Base-by-base conservation (phyloP, 2,329 filamentous ascomycete genomes). In the Fusarium tjaetaba region DNA sequence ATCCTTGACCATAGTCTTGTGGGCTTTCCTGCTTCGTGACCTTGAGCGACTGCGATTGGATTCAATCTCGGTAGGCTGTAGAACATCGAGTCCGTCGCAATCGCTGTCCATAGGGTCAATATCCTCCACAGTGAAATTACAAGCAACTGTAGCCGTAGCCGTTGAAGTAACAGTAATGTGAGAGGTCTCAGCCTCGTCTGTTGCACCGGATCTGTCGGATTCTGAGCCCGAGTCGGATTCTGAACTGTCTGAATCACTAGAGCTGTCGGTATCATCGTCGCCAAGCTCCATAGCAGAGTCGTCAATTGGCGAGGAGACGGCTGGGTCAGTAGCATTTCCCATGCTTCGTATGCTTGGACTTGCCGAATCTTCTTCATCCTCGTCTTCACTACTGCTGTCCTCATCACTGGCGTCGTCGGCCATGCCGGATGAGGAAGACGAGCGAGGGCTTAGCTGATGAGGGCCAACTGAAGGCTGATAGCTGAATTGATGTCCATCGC, bases 1-100 rank as follows among this genome's bases (percentile, higher is more conserved):
- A 41, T 85, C 82, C 36, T 81, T 81, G 77, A 87, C 82, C 76
- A 88, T 84, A 48, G 79, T 80, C 28, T 79, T 81, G 67, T 87
- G 84, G 16, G 86, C 77, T 30, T 85, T 80, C 57, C 73, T 80
- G 51, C 79, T 78, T 34, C 80, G 80, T n/a, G 83, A 84, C 46
- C 80, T 72, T 11, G 84, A 84, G 24, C 82, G 80, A 68, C 84
- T 85, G 28, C 81, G 81, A 52, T 83, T 82, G 20, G 85, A 85
- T 73, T 88, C 87, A 59, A 88, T 86, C 61, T 84, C 82, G 18
- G 82, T 81, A 0, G 87, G 87, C 15, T 78, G 81, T 30, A 88
- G 76, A 32, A 86, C 80, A 38, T 82, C 82, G 30, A 83, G 77
- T 24, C 82, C 82, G 9, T 86, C 85, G 45, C 81, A 82, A 32